Evolutionary conservation across 225 moss, liverwort and hornwort genomes (phyloP).

Genomic region (Pseudisothecium myosuroides): DNA sequence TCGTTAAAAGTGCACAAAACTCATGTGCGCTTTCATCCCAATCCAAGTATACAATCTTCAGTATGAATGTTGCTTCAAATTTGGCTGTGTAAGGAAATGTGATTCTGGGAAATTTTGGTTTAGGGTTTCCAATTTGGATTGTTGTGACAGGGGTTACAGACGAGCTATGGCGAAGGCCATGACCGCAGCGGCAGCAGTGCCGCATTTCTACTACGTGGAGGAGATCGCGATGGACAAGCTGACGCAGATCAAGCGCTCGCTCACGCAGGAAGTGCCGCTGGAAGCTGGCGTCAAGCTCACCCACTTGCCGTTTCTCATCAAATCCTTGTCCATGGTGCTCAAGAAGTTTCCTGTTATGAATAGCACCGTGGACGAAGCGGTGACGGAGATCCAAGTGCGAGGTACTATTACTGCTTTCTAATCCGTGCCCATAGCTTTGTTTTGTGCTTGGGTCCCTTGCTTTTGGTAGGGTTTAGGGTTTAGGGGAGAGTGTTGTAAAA

Average conservation of each 20-base stretch:
- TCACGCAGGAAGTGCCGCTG: conserved; percentile 29
- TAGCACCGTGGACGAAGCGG: conserved; percentile 65
- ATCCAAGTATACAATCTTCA: background rate
- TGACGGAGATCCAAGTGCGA: conserved; percentile 69
- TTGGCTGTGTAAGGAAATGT: too few relatives aligned
- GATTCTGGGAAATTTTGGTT: background rate
- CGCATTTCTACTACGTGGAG: conserved; percentile 87
- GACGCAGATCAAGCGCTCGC: conserved; percentile 36
- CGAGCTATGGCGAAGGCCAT: conserved; percentile 92
- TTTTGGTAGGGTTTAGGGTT: background rate
- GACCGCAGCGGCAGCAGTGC: conserved; percentile 71
- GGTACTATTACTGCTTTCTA: conserved; percentile 11
- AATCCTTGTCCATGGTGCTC: conserved; percentile 72
- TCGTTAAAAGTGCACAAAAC: background rate
- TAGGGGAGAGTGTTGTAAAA: background rate
- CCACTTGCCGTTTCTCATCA: conserved; percentile 77
- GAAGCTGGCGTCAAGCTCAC: conserved; percentile 70
- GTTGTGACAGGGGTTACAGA: conserved; percentile 54
- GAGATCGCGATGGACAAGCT: conserved; percentile 69
- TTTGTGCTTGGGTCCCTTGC: background rate
- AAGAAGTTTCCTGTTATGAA: conserved; percentile 79
- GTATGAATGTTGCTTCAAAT: background rate
- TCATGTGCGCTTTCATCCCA: background rate
- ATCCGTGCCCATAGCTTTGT: background rate
- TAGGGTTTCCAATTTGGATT: background rate